These are phyloP conservation scores for Bolboschoenus planiculmis DNA, from an alignment of 176 grass and related monocot species.

Conservation along the genomic window DNA sequence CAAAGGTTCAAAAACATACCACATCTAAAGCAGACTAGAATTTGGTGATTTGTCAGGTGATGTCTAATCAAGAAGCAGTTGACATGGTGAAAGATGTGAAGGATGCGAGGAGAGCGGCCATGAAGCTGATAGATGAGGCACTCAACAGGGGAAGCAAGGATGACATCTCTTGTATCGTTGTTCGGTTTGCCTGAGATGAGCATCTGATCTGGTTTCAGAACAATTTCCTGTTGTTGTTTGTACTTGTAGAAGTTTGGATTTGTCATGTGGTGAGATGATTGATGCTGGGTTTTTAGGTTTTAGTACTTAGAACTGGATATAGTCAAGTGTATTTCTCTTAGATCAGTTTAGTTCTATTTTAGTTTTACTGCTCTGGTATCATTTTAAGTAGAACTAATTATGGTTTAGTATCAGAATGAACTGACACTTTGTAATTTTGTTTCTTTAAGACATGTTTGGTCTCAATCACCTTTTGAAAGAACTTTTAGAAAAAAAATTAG, in stretches of 20 bases:
- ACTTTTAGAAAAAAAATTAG: neutral
- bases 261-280: neutral
- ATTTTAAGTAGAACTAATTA: neutral
- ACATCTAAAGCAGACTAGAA: no score
- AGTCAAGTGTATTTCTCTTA: neutral
- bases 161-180: conserved; percentile 56
- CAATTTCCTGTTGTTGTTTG: neutral
- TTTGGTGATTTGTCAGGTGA: conserved; percentile 19
- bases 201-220: neutral
- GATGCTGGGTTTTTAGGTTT: neutral
- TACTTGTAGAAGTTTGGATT: neutral
- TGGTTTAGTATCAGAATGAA: neutral
- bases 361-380: neutral
- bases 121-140: conserved; percentile 32
- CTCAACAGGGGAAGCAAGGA: conserved; percentile 45
- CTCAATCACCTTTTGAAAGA: neutral
- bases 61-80: conserved; percentile 50
- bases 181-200: conserved; percentile 25
- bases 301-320: neutral
- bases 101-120: conserved; percentile 34
- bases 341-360: neutral
- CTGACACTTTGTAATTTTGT: neutral
- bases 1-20: no score
- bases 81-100: conserved; percentile 13
- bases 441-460: neutral